Evolutionary conservation across 768 basidiomycete species (phyloP), one percentile per base, ranked within the genome.

Genomic region (Krasilnikovozyma curviuscula): DNA sequence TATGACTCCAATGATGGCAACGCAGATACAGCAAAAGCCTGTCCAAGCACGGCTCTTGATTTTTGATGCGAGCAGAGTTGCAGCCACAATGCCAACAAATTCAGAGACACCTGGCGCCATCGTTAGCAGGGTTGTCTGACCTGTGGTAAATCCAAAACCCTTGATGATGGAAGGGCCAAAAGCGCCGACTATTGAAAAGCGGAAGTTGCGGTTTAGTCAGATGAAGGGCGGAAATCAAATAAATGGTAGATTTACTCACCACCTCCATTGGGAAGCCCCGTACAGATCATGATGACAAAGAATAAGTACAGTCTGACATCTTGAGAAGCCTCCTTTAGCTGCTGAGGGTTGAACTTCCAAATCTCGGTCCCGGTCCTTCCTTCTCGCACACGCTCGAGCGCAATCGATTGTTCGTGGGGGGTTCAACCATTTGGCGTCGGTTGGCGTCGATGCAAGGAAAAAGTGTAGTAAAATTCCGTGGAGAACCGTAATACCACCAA

Each of bases 221-320:
- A n/a, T n/a, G n/a, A n/a, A n/a, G n/a, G n/a, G n/a, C n/a, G n/a
- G n/a, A n/a, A n/a, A n/a, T n/a, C n/a, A n/a, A n/a, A n/a, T n/a
- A n/a, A n/a, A n/a, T n/a, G n/a, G n/a, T n/a, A n/a, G n/a, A n/a
- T n/a, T n/a, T n/a, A n/a, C n/a, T n/a, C n/a, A n/a, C n/a, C n/a
- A n/a, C 54, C 54, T 4, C 54, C 54, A 27, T 53, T 53, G 14
- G 53, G 53, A 10, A 55, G 38, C 14, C 52, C 52, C 16, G 53
- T 50, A 32, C 30, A 38, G 29, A 55, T 28, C 10, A 55, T 40
- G 13, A 49, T 32, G 31, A 54, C 7, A 34, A 55, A 55, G 41
- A 55, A 19, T 19, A 54, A 35, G 29, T 55, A 55, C 13, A 55
- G 16, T 7, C 54, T 40, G 8, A 35, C 16, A 30, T 55, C 54